A percentile compares a stretch with the other conserved stretches of the same genome.
Conservation (phyloP, 106 monocot species). For the Allium fistulosum region DNA sequence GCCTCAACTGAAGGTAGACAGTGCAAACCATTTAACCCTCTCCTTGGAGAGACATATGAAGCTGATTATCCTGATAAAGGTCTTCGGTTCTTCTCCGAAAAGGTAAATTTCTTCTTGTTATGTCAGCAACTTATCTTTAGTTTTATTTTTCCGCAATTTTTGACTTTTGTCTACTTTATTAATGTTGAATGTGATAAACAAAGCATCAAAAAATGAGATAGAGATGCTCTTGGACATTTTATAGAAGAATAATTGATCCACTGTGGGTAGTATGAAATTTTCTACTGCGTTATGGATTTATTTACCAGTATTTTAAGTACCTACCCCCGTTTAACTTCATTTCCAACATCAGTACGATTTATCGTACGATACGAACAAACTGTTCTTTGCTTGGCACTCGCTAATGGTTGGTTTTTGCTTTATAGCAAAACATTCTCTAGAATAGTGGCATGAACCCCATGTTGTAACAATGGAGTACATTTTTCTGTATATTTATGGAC, state of each 20-base stretch:
- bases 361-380: no score
- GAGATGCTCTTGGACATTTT: not conserved
- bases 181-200: not conserved
- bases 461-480: not conserved
- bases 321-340: no score
- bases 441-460: not conserved
- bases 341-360: no score
- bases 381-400: no score
- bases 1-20: constrained; percentile 97
- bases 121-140: not conserved
- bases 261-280: no score
- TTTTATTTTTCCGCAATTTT: no score
- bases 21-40: constrained; percentile 96
- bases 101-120: constrained; percentile 26
- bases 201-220: not conserved
- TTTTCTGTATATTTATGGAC: not conserved
- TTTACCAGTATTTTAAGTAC: no score
- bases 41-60: constrained; percentile 96
- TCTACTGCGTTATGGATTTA: no score
- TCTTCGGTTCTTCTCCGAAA: constrained; percentile 93
- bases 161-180: not conserved
- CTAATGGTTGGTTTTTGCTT: not conserved
- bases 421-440: not conserved
- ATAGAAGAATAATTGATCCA: no score
- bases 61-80: constrained; percentile 99